Evolutionary conservation across 164 flowering plant genomes (phyloP), one percentile per base, ranked within the genome.

Genomic region (Tetrastigma voinierianum): DNA sequence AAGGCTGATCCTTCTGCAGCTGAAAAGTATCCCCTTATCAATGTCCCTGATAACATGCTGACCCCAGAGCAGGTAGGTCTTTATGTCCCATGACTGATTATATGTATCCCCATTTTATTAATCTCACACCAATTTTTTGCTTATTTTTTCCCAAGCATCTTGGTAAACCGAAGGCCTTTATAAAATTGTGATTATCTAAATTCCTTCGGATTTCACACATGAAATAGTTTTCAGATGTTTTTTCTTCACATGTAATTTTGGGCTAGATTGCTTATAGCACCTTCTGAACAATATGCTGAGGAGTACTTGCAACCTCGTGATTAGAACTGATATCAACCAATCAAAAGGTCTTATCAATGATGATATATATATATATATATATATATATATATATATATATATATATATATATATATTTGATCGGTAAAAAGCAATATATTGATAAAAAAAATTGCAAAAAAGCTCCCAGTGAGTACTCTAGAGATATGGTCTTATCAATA

Each of bases 61-160:
- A 74, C 96, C 4, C 90, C 84, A 18, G 99, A 95, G 61, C 98
- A 89, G 96, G 99, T 90, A 68, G n/a, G 51, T 20, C 51, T 57
- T 61, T 64, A 24, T 60, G 2, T 10, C 17, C 44, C 43, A 48
- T 51, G 56, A 32, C 18, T 58, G 40, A 2, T 9, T 10, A 48
- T 44, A 20, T 54, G n/a, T 48, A 17, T 53, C 18, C 40, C 7
- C 56, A 48, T 21, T 14, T 16, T 19, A 48, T 32, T 7, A 4
- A 46, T n/a, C 14, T 3, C 40, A 32, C 0, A 32, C 3, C 3
- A n/a, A 32, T 3, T 1, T 32, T 32, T 25, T 0, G 6, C 19
- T 23, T 13, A 49, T 19, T 44, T 53, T 53, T 23, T 47, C 11
- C 11, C 11, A 32, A 32, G 40, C 13, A 2, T 53, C 54, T 44